Base-by-base conservation (phyloP, 2,329 filamentous ascomycete species). In the Ophiostoma sp. region DNA sequence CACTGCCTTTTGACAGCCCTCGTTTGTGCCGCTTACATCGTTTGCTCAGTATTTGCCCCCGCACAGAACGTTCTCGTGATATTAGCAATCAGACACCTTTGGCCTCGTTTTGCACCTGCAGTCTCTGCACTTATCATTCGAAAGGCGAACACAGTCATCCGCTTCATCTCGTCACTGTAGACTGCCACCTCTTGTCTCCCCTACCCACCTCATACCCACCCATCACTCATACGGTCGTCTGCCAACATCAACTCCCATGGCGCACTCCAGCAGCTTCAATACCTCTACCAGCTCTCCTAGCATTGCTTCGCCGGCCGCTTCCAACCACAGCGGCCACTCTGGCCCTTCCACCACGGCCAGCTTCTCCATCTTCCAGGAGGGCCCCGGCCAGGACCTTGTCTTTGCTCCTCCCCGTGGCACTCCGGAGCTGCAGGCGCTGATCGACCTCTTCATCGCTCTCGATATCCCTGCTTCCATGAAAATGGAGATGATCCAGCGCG, bases 351-450 rank as follows among this genome's bases (percentile, higher is more conserved):
- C 64, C 40, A 65, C 58, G 4, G 64, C 67, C 64, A 70, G 84
- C 68, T 87, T 87, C 76, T 86, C 85, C 70, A 81, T 88, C 75
- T 85, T 82, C 75, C 86, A 89, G 79, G 81, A 84, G 60, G 76
- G 80, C 65, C 79, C 86, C 67, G 86, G 86, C 66, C 81, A 82
- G 64, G 78, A 82, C 70, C 80, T 89, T 68, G 80, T 92, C 78
- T 87, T 92, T 83, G 78, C 87, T 76, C 83, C 91, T 79, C 79
- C 88, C 74, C 79, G 92, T 77, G 80, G 88, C 75, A 80, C 83
- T 70, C 73, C 84, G 77, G 83, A 91, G 76, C 81, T 89, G 67
- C 85, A 88, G 73, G 79, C 83, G 67, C 77, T 89, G 75, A 82
- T 89, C 73, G 78, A 86, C 75, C 80, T 82, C 71, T 87, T 87